phyloP scores from a whole-genome alignment of 2,329 filamentous ascomycete species.

The Lanzia echinophila region DNA sequence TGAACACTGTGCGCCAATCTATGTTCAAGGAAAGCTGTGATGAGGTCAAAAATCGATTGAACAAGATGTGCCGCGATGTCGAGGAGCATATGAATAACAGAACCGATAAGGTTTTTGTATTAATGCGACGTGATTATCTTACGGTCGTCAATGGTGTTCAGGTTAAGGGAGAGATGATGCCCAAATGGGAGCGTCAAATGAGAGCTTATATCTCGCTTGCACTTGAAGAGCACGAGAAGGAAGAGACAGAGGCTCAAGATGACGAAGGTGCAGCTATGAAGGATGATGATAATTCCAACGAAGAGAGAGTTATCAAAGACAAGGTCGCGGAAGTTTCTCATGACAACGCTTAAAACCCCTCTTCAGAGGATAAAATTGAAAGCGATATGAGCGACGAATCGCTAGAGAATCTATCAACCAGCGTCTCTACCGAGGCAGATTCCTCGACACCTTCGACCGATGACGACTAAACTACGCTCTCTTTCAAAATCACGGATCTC shows the following conservation, averaged over 20 bases:
- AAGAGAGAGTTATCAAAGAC: too few relatives aligned
- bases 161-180: constrained; percentile 21
- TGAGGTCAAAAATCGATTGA: constrained; percentile 36
- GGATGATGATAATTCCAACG: not conserved
- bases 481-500: too few relatives aligned
- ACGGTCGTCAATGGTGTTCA: constrained; percentile 25
- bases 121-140: constrained; percentile 30
- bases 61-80: constrained; percentile 30
- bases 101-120: constrained; percentile 27
- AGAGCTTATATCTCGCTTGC: constrained; percentile 2
- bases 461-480: too few relatives aligned
- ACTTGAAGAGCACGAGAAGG: constrained; percentile 1
- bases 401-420: too few relatives aligned
- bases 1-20: constrained; percentile 32
- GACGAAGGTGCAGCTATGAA: not conserved
- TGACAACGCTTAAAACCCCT: too few relatives aligned
- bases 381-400: too few relatives aligned
- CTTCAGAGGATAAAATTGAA: too few relatives aligned
- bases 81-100: constrained; percentile 24
- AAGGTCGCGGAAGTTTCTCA: too few relatives aligned
- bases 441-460: too few relatives aligned
- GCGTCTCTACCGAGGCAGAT: too few relatives aligned
- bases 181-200: constrained; percentile 20
- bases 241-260: not conserved
- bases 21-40: constrained; percentile 46